Evolutionary conservation across 169 alveolate genomes (phyloP).

Genomic region (Plasmodium knowlesi): DNA sequence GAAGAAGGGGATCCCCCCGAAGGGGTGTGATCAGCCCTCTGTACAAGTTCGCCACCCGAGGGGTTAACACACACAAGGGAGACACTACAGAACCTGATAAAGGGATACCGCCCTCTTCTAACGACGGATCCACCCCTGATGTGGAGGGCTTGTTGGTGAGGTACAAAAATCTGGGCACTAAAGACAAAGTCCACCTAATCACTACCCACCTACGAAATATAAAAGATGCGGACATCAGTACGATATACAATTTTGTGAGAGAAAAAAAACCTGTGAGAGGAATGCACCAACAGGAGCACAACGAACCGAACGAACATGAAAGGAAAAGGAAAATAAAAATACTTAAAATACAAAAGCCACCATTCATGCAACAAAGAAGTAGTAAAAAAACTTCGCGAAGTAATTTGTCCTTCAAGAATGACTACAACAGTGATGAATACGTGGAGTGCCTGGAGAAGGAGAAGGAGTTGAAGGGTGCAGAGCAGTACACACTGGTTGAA

Average conservation of each 20-base stretch:
- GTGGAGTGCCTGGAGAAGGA: conserved; percentile 31
- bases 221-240: conserved; percentile 8
- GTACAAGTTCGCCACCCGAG: not conserved
- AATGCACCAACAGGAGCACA: not conserved
- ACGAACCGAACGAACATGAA: not conserved
- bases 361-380: conserved; percentile 52
- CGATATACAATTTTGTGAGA: conserved; percentile 8
- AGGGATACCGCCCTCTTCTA: not conserved
- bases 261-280: conserved; percentile 8
- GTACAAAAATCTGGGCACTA: conserved; percentile 26
- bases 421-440: conserved; percentile 8
- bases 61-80: not conserved
- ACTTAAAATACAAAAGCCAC: conserved; percentile 23
- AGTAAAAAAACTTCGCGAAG: conserved; percentile 16
- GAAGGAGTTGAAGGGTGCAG: conserved; percentile 20
- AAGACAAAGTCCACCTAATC: conserved; percentile 51
- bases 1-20: not conserved
- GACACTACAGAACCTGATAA: not conserved
- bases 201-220: conserved; percentile 18
- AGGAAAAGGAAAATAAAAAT: not conserved
- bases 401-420: not conserved
- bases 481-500: conserved; percentile 59
- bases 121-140: not conserved
- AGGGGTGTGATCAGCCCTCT: not conserved
- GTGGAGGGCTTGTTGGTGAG: conserved; percentile 6